phyloP scores from a whole-genome alignment of 257 asterid genomes.

The Gardenia jasminoides region DNA sequence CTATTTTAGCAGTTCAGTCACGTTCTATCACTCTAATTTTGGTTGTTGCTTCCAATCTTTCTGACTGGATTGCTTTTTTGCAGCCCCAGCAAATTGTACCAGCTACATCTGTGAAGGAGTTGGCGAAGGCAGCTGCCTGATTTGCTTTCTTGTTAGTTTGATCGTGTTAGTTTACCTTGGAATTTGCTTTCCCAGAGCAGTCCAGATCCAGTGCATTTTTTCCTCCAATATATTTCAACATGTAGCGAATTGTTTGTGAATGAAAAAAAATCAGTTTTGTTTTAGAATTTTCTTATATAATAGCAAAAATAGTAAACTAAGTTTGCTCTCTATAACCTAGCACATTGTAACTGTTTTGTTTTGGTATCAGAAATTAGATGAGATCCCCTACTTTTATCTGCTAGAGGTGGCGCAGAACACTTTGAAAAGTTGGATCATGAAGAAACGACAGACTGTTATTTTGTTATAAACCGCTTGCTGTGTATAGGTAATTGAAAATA shows the following conservation, averaged over 20 bases:
- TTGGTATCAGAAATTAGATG: not conserved
- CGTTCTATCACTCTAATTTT: not conserved
- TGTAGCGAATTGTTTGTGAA: not conserved
- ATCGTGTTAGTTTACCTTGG: not conserved
- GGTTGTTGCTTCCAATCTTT: not conserved
- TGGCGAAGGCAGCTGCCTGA: conserved; percentile 42
- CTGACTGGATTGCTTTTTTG: conserved; percentile 20
- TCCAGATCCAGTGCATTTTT: not conserved
- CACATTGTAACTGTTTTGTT: not conserved
- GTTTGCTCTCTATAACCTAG: not conserved
- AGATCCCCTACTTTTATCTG: not conserved
- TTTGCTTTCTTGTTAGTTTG: not conserved
- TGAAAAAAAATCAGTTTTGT: conserved; percentile 5
- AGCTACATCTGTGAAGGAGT: conserved; percentile 30
- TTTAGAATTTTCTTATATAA: not conserved
- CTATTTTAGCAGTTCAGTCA: not conserved
- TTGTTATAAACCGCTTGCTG: no score
- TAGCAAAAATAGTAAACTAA: not conserved
- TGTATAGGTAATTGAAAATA: no score
- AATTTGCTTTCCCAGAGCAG: not conserved
- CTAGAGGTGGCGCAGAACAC: not conserved
- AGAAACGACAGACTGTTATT: no score
- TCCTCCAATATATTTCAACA: no score
- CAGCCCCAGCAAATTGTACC: conserved; percentile 48
- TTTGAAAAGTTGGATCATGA: not conserved